Evolutionary conservation across 2,329 filamentous ascomycete genomes (phyloP), one percentile per base, ranked within the genome.

Genomic region (Peltaster fructicola): DNA sequence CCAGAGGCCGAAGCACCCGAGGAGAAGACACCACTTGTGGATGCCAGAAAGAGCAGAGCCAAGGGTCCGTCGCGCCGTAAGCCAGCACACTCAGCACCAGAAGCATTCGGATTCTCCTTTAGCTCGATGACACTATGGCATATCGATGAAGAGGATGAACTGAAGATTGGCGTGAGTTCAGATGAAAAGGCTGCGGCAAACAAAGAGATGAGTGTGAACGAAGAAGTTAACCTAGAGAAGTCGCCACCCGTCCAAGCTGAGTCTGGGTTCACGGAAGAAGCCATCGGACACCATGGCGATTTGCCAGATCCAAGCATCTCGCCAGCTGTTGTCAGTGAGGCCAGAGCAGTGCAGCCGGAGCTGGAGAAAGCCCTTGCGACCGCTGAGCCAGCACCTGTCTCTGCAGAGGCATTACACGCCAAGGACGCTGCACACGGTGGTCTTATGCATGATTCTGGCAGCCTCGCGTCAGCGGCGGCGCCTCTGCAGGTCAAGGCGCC

Each of bases 1-100:
- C 56, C 63, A 19, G 47, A 55, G 7, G 54, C 59, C 8, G 61
- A 71, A 25, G 63, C 69, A 29, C 53, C 52, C 2, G 68, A 67
- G 30, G 57, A 64, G 37, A 80, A 81, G 49, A 70, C 65, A 7
- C 82, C 84, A n/a, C 58, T 98, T 14, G 63, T 65, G 12, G 88
- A 98, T 58, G 82, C 84, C 17, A 69, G 88, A 36, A 95, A 95
- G 57, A 72, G 82, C 13, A 68, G 88, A 37, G 88, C 88, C 12
- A 73, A 80, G 36, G 88, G 88, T 7, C 88, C 88, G 9, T 73
- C 81, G 38, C 68, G 82, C 37, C 66, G 82, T 44, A 73, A 69
- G 44, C 65, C 68, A 11, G 65, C 65, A 9, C 56, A 52, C 12
- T 69, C 76, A 13, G 67, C 71, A 15, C 58, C 63, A 7, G 64